Evolutionary conservation across 2,329 filamentous ascomycete species (phyloP).

Genomic region (Colletotrichum euphorbiae): DNA sequence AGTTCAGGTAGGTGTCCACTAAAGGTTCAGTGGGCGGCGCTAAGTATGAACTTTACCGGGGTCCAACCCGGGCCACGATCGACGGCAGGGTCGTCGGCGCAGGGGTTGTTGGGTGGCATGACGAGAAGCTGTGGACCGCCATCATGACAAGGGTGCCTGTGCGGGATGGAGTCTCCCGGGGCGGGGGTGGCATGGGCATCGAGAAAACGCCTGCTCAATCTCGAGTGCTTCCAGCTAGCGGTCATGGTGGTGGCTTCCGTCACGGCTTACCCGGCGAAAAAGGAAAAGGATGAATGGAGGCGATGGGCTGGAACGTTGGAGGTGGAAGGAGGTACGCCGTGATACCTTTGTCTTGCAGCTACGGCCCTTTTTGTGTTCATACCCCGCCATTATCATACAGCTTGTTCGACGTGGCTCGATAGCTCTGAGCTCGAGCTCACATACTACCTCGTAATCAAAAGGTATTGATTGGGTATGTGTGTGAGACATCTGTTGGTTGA

Average conservation of each 20-base stretch:
- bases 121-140: constrained; percentile 4
- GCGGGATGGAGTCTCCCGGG: background rate
- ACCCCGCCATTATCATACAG: constrained; percentile 4
- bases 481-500: constrained; percentile 5
- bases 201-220: background rate
- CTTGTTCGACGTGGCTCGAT: background rate
- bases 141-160: background rate
- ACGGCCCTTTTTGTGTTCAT: background rate
- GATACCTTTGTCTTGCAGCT: constrained; percentile 9
- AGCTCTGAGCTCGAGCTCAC: background rate
- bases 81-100: constrained; percentile 27
- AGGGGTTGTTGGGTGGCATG: constrained; percentile 21
- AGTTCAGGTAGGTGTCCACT: constrained; percentile 16
- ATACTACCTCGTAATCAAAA: background rate
- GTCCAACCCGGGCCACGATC: constrained; percentile 28
- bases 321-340: background rate
- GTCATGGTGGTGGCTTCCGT: background rate
- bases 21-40: constrained; percentile 6
- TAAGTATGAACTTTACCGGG: constrained; percentile 5
- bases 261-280: background rate
- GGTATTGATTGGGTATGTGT: background rate
- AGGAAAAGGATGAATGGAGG: background rate
- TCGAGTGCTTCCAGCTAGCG: constrained; percentile 1
- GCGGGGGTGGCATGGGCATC: background rate
- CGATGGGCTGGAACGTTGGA: background rate